Conservation (phyloP, 1,284 basidiomycete genomes). For the Rhodotorula sp. region DNA sequence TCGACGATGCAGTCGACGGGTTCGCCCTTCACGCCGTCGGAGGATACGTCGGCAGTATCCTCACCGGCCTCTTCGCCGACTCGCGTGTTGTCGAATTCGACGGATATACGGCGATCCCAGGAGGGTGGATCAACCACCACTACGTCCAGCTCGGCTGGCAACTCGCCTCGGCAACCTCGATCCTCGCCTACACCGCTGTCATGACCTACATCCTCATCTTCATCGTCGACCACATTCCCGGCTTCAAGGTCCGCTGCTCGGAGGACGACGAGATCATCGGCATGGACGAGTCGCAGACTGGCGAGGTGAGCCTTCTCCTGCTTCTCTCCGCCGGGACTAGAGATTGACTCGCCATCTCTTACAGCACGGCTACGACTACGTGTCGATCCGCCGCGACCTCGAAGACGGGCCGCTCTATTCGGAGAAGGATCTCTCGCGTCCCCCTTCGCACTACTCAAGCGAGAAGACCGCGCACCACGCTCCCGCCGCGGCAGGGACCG, state of each 20-base stretch:
- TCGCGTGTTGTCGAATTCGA: constrained; percentile 78
- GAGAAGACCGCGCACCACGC: constrained; percentile 16
- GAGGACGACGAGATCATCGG: constrained; percentile 89
- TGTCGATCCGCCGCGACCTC: constrained; percentile 28
- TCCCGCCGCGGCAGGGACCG: constrained; percentile 7
- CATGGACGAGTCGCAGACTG: constrained; percentile 50
- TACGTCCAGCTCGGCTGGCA: constrained; percentile 86
- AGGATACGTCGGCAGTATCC: constrained; percentile 29
- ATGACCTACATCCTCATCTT: constrained; percentile 76
- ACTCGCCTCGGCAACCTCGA: constrained; percentile 72
- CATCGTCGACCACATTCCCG: constrained; percentile 89
- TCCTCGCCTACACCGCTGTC: constrained; percentile 64
- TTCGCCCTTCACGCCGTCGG: constrained; percentile 38
- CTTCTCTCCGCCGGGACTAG: background rate
- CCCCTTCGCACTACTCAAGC: constrained; percentile 15
- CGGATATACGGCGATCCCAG: constrained; percentile 66
- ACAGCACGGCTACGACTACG: constrained; percentile 16
- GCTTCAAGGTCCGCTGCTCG: constrained; percentile 68
- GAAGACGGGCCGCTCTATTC: constrained; percentile 17
- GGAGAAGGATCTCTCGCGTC: constrained; percentile 9
- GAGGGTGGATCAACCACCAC: constrained; percentile 74
- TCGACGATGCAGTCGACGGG: constrained; percentile 34
- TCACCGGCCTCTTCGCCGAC: constrained; percentile 63
- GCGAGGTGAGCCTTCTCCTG: constrained; percentile 1
- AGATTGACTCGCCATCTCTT: background rate